Evolutionary conservation across 768 basidiomycete species (phyloP).

Genomic region (Podaxis rugospora): DNA sequence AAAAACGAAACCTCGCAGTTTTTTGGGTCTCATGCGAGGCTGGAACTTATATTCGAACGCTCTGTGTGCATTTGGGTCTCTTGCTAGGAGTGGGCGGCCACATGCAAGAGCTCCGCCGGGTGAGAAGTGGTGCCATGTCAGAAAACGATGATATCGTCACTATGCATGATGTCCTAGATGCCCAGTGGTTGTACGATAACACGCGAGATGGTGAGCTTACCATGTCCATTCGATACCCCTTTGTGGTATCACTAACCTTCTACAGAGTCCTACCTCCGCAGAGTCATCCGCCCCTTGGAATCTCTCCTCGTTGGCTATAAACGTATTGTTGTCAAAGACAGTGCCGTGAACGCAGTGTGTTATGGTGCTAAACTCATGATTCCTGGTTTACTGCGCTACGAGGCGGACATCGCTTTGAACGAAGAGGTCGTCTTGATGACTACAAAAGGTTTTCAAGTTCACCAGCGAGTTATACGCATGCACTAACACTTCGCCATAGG

Average conservation of each 20-base stretch:
- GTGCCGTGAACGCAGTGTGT: constrained; percentile 98
- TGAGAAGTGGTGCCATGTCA: constrained; percentile 92
- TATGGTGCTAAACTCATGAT: constrained; percentile 99
- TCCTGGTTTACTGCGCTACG: constrained; percentile 94
- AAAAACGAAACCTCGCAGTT: constrained; percentile 92
- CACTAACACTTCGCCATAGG: constrained; percentile 33
- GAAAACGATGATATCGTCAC: constrained; percentile 99
- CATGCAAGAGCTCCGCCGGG: constrained; percentile 97
- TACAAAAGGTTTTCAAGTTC: constrained; percentile 68
- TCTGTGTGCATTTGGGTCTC: constrained; percentile 96
- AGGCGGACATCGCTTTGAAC: constrained; percentile 88
- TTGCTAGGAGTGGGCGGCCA: constrained; percentile 97
- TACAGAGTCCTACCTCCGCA: constrained; percentile 91
- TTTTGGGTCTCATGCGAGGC: constrained; percentile 99
- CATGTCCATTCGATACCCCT: background rate
- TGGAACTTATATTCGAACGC: constrained; percentile 92
- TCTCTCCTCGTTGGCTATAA: constrained; percentile 94
- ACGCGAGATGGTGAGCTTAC: constrained; percentile 78
- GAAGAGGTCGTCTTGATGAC: constrained; percentile 99
- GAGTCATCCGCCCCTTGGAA: constrained; percentile 92
- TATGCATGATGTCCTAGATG: constrained; percentile 99
- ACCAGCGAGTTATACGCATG: constrained; percentile 4
- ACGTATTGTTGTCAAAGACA: constrained; percentile 98
- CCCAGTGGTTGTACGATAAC: constrained; percentile 98
- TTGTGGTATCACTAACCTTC: constrained; percentile 1